Evolutionary conservation across 768 basidiomycete genomes (phyloP).

Genomic region (Trichaptum fuscoviolaceum): DNA sequence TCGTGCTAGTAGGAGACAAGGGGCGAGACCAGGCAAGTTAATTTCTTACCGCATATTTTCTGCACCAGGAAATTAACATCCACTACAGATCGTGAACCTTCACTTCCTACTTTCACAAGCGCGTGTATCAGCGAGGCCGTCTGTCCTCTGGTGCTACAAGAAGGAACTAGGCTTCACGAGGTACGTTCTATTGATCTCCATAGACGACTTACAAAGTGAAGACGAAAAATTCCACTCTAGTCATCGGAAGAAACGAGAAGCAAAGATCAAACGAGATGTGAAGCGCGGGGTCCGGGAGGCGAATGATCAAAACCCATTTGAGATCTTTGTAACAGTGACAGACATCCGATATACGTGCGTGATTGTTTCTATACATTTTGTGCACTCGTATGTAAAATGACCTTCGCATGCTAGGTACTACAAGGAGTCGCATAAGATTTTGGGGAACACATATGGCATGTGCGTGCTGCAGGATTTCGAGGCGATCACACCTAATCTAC

Average conservation of each 20-base stretch:
- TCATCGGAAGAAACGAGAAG: slow-evolving; percentile 95
- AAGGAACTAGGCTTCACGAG: slow-evolving; percentile 96
- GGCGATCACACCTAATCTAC: slow-evolving; percentile 93
- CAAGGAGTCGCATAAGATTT: slow-evolving; percentile 94
- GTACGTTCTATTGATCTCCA: slow-evolving; percentile 35
- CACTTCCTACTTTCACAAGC: slow-evolving; percentile 94
- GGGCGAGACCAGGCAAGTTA: slow-evolving; percentile 80
- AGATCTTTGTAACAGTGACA: slow-evolving; percentile 97
- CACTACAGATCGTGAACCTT: slow-evolving; percentile 77
- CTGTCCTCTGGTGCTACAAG: slow-evolving; percentile 98
- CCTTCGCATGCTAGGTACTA: slow-evolving; percentile 60
- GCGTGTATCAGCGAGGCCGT: slow-evolving; percentile 80
- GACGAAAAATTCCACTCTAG: slow-evolving; percentile 36
- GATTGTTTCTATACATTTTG: neutral
- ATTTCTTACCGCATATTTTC: neutral
- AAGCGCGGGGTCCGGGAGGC: slow-evolving; percentile 91
- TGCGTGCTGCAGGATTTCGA: slow-evolving; percentile 96
- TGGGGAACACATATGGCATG: slow-evolving; percentile 98
- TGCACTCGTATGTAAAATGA: slow-evolving; percentile 5
- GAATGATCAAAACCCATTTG: slow-evolving; percentile 95
- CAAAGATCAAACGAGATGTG: slow-evolving; percentile 93
- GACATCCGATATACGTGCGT: slow-evolving; percentile 95
- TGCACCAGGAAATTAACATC: neutral
- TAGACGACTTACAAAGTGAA: slow-evolving; percentile 6
- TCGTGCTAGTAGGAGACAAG: slow-evolving; percentile 93